Evolutionary conservation across 805 yeast genomes (phyloP).

Genomic region (Cyberlindnera americana): DNA sequence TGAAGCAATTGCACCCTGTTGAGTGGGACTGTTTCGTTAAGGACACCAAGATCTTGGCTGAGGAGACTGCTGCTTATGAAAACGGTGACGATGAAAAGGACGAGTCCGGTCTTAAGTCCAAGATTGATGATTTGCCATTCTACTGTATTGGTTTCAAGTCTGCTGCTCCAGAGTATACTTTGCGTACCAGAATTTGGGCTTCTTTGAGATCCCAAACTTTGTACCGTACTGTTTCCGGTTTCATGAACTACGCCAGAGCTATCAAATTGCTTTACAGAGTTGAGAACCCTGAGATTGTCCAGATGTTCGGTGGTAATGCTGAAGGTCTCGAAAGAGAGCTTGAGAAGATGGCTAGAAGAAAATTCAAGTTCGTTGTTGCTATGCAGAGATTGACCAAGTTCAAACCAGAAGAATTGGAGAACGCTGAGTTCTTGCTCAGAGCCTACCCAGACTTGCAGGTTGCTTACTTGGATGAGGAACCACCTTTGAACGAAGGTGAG

Average conservation of each 20-base stretch:
- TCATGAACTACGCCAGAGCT: conserved; percentile 97
- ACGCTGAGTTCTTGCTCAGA: conserved; percentile 75
- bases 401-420: conserved; percentile 69
- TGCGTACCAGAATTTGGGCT: conserved; percentile 98
- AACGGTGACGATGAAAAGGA: conserved; percentile 45
- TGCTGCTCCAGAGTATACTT: conserved; percentile 94
- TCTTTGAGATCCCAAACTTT: conserved; percentile 94
- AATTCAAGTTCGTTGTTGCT: conserved; percentile 75
- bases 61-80: conserved; percentile 80
- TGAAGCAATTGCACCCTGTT: conserved; percentile 91
- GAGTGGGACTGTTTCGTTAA: conserved; percentile 98
- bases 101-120: conserved; percentile 70
- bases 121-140: conserved; percentile 89
- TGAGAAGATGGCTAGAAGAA: conserved; percentile 83
- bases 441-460: conserved; percentile 85
- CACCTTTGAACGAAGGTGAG: conserved; percentile 67
- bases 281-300: conserved; percentile 92
- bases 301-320: conserved; percentile 98
- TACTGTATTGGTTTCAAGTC: conserved; percentile 96
- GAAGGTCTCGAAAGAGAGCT: conserved; percentile 94
- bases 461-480: conserved; percentile 93
- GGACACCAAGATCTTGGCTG: conserved; percentile 93
- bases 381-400: conserved; percentile 81
- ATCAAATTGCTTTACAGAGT: conserved; percentile 90
- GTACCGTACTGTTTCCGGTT: conserved; percentile 96